Evolutionary conservation across 257 asterid species (phyloP).

Genomic region (Leonotis leonurus): DNA sequence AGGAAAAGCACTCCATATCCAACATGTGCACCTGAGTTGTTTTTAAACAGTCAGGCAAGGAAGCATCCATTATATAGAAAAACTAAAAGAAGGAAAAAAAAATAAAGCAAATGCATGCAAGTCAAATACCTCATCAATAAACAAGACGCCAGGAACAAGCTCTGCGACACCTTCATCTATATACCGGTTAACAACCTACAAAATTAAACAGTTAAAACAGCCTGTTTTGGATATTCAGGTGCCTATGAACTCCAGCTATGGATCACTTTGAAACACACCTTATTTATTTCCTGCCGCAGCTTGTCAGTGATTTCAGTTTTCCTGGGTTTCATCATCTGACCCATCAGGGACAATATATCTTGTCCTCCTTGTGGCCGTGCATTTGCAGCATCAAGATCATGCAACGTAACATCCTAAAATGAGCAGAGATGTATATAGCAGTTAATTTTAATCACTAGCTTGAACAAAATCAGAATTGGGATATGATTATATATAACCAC

Average conservation of each 20-base stretch:
- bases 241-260: background rate
- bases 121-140: slow-evolving; percentile 70
- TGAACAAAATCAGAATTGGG: background rate
- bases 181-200: slow-evolving; percentile 84
- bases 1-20: slow-evolving; percentile 95
- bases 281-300: slow-evolving; percentile 83
- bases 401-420: slow-evolving; percentile 77
- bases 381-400: slow-evolving; percentile 97
- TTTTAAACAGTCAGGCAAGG: slow-evolving; percentile 3
- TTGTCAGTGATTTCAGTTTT: slow-evolving; percentile 97
- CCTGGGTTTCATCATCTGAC: slow-evolving; percentile 96
- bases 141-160: slow-evolving; percentile 93
- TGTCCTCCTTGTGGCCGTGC: slow-evolving; percentile 99
- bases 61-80: background rate
- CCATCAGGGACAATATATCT: slow-evolving; percentile 94
- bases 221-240: background rate
- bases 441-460: background rate
- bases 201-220: background rate
- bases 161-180: slow-evolving; percentile 94
- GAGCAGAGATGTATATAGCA: background rate
- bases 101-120: background rate
- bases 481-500: background rate
- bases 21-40: slow-evolving; percentile 77
- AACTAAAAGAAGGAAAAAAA: background rate
- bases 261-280: slow-evolving; percentile 36